Evolutionary conservation across 1,284 basidiomycete genomes (phyloP).

Genomic region (Apiotrichum laibachii): DNA sequence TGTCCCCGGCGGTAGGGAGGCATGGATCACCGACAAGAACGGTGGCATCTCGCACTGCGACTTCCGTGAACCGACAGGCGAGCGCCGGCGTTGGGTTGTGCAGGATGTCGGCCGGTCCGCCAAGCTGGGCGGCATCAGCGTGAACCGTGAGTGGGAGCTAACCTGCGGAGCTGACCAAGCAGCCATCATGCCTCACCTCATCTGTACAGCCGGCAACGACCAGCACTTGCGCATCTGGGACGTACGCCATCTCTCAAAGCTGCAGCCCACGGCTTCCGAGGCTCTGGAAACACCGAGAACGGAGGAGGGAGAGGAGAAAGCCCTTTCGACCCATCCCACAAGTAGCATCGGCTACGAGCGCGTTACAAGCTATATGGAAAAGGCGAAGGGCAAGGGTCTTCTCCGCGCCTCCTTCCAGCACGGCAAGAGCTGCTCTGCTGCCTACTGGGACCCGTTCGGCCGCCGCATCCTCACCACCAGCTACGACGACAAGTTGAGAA

Average conservation of each 20-base stretch:
- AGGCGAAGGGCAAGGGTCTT: conserved; percentile 36
- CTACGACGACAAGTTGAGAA: conserved; percentile 52
- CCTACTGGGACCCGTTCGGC: conserved; percentile 55
- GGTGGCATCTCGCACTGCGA: conserved; percentile 54
- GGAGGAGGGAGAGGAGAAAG: conserved; percentile 3
- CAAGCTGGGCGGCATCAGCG: conserved; percentile 42
- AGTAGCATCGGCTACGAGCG: conserved; percentile 28
- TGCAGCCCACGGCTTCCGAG: conserved; percentile 25
- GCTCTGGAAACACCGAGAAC: conserved; percentile 16
- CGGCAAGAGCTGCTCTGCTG: conserved; percentile 52
- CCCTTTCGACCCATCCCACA: conserved; percentile 22
- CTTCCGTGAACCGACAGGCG: conserved; percentile 39
- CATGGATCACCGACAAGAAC: conserved; percentile 51
- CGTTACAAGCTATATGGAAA: conserved; percentile 23
- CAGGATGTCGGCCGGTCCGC: conserved; percentile 42
- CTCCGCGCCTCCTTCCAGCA: conserved; percentile 44
- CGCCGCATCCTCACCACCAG: conserved; percentile 50
- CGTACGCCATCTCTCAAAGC: conserved; percentile 35
- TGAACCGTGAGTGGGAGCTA: conserved; percentile 46
- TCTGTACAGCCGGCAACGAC: conserved; percentile 49
- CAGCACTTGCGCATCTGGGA: conserved; percentile 50
- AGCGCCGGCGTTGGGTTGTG: conserved; percentile 42
- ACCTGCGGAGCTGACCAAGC: not conserved
- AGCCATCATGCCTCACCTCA: conserved; percentile 47
- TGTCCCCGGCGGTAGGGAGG: conserved; percentile 47